These are phyloP conservation scores for Septoria petroselini DNA, from an alignment of 2,329 filamentous ascomycete genomes.

Conservation along the genomic window DNA sequence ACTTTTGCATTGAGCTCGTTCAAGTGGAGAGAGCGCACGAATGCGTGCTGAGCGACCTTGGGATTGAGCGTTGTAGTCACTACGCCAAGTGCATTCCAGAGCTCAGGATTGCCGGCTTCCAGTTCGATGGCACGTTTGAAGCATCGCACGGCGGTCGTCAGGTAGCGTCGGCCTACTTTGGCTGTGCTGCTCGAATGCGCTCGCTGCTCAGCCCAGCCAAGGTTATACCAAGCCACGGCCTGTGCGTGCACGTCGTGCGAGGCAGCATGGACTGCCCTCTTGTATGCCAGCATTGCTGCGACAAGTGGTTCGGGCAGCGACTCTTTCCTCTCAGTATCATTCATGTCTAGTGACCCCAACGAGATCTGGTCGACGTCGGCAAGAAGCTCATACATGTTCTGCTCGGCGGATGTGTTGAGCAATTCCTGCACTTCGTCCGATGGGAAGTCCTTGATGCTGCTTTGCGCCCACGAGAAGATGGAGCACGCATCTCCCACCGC, in stretches of 20 bases:
- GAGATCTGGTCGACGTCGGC: constrained; percentile 65
- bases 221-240: constrained; percentile 94
- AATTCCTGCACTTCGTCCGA: constrained; percentile 56
- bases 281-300: constrained; percentile 74
- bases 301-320: constrained; percentile 58
- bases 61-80: constrained; percentile 83
- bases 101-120: constrained; percentile 89
- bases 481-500: constrained; percentile 83
- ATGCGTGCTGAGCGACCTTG: constrained; percentile 85
- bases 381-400: constrained; percentile 60
- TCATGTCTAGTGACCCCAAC: constrained; percentile 16
- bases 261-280: constrained; percentile 73
- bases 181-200: constrained; percentile 64
- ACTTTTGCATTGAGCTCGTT: constrained; percentile 77
- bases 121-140: constrained; percentile 96
- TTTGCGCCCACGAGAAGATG: constrained; percentile 75
- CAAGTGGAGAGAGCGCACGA: constrained; percentile 86
- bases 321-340: constrained; percentile 28
- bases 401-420: constrained; percentile 53
- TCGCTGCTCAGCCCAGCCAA: constrained; percentile 89
- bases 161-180: constrained; percentile 62
- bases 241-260: constrained; percentile 77
- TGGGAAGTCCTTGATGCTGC: constrained; percentile 63
- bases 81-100: constrained; percentile 95
- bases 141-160: constrained; percentile 78